Percentiles rank a stretch among this genome's conserved stretches.
These are phyloP conservation scores for Hypoxylon intermedium DNA, from an alignment of 495 filamentous ascomycete genomes.

Conservation along the genomic window DNA sequence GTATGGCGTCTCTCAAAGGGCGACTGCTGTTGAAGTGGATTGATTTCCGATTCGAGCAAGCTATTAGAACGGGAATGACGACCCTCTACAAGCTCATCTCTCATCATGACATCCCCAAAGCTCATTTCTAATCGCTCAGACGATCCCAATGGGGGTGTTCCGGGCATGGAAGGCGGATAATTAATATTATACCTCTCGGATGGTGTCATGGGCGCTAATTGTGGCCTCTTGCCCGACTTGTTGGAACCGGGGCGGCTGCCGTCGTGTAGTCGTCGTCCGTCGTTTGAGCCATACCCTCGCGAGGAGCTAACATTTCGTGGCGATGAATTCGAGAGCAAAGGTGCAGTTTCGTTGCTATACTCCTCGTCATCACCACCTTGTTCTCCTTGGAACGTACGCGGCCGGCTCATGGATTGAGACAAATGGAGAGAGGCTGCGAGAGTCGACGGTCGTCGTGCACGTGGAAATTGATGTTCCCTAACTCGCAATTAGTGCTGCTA, in stretches of 20 bases:
- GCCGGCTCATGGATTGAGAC: slow-evolving; percentile 47
- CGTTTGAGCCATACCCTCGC: slow-evolving; percentile 49
- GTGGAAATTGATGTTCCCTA: slow-evolving; percentile 74
- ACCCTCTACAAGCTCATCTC: slow-evolving; percentile 57
- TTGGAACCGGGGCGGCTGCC: slow-evolving; percentile 51
- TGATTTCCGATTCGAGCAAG: slow-evolving; percentile 48
- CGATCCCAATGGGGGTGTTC: slow-evolving; percentile 68
- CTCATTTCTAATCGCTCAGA: slow-evolving; percentile 61
- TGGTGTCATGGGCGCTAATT: slow-evolving; percentile 44
- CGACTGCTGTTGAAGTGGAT: slow-evolving; percentile 38
- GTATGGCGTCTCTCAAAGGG: slow-evolving; percentile 55
- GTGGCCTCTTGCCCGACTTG: slow-evolving; percentile 46
- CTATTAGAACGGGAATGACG: slow-evolving; percentile 56
- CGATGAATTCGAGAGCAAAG: slow-evolving; percentile 56
- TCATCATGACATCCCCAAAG: slow-evolving; percentile 81
- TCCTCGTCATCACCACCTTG: slow-evolving; percentile 54
- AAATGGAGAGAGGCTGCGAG: slow-evolving; percentile 48
- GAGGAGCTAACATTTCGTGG: slow-evolving; percentile 35
- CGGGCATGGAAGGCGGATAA: slow-evolving; percentile 93
- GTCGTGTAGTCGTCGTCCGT: slow-evolving; percentile 35
- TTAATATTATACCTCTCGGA: slow-evolving; percentile 79
- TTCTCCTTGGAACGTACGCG: slow-evolving; percentile 37
- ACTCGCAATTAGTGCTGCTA: slow-evolving; percentile 7
- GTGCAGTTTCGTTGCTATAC: slow-evolving; percentile 62
- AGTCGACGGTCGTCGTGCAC: slow-evolving; percentile 67